Conservation (phyloP, 192 early-diverging fungal genomes). For the Paraglomus brasilianum region DNA sequence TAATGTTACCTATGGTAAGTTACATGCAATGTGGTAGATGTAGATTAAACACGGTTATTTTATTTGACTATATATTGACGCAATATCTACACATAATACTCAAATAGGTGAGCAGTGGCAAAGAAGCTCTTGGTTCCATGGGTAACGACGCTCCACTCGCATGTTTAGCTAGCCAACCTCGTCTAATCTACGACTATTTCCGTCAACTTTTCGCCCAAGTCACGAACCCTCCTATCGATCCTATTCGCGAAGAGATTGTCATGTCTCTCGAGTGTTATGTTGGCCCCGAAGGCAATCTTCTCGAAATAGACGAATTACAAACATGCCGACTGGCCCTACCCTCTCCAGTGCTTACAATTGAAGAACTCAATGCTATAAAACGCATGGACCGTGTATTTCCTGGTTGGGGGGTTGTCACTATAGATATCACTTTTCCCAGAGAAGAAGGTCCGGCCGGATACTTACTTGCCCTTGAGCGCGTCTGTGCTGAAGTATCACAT, state of each 20-base stretch:
- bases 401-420: constrained; percentile 73
- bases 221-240: constrained; percentile 98
- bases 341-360: constrained; percentile 83
- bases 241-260: constrained; percentile 97
- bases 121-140: constrained; percentile 98
- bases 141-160: constrained; percentile 96
- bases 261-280: constrained; percentile 96
- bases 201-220: constrained; percentile 97
- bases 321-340: constrained; percentile 76
- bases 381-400: constrained; percentile 62
- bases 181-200: constrained; percentile 96
- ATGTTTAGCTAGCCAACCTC: constrained; percentile 84
- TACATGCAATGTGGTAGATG: constrained; percentile 28
- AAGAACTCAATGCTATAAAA: constrained; percentile 80
- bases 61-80: constrained; percentile 13
- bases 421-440: constrained; percentile 86
- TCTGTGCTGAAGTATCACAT: constrained; percentile 78
- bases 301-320: constrained; percentile 81
- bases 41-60: constrained; percentile 16
- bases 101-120: constrained; percentile 59
- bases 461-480: constrained; percentile 75
- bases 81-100: no score
- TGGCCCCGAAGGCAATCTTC: constrained; percentile 91
- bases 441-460: constrained; percentile 79
- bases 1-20: constrained; percentile 85